Evolutionary conservation across 352 stramenopile genomes (phyloP), one percentile per base, ranked within the genome.

Genomic region (Pythium pyrilobum): DNA sequence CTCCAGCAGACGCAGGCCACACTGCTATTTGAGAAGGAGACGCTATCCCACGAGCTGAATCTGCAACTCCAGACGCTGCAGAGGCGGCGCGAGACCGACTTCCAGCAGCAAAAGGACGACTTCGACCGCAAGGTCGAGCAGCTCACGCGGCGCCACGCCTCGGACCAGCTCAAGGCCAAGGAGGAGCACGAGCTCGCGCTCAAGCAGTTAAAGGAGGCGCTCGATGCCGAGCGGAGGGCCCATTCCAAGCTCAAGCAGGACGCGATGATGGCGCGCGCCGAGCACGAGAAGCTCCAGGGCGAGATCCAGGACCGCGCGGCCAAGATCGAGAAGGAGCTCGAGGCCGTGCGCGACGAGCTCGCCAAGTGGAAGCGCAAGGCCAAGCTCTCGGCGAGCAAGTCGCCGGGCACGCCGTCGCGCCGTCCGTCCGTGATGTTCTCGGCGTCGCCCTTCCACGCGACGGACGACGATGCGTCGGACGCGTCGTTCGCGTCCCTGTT

Each of bases 331-430:
- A 89, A 87, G 46, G 72, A 89, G 38, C 64, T 82, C 2, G 70
- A 83, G 28, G 64, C 80, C 28, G 62, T 87, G 28, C 73, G 74
- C 16, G 77, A 88, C 44, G 71, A 66, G 56, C 58, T 66, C 36
- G 66, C 62, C 16, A 84, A 81, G 37, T 91, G 77, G 77, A 91
- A 87, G 51, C 69, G 76, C 13, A 87, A 87, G 60, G 77, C 77
- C 11, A 90, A 87, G 53, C 51, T 81, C n/a, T 64, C 46, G n/a
- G 45, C 56, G 6, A 62, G 47, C 36, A 65, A 66, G 37, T 74
- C 67, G 2, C 69, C 69, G 0, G 67, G 65, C 2, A 73, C 59
- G 7, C 54, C 66, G 3, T 70, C 67, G 33, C 63, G 83, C 18
- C 66, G 70, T 48, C 67, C 77, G 48, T 87, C 72, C 0, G 69